Conservation (phyloP, 2,329 filamentous ascomycete species). For the Fusarium domesticum region DNA sequence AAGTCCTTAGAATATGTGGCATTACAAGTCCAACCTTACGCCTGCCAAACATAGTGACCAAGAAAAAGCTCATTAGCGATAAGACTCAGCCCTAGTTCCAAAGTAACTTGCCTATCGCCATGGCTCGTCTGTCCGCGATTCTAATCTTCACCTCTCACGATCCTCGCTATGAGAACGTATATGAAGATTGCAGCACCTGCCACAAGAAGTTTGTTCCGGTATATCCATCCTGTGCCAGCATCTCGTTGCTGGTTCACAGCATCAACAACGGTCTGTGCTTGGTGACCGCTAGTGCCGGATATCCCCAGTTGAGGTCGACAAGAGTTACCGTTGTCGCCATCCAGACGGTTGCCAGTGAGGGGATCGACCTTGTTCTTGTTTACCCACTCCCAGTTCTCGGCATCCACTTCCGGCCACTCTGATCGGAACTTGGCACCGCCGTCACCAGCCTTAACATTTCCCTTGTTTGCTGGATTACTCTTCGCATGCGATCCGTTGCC, state of each 20-base stretch:
- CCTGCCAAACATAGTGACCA: slow-evolving; percentile 6
- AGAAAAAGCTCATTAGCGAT: not conserved
- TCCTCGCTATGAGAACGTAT: slow-evolving; percentile 77
- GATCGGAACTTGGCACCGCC: slow-evolving; percentile 84
- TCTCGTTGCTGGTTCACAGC: slow-evolving; percentile 72
- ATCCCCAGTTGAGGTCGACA: slow-evolving; percentile 58
- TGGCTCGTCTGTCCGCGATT: not conserved
- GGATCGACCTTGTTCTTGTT: slow-evolving; percentile 75
- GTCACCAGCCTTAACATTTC: slow-evolving; percentile 87
- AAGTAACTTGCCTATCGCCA: not conserved
- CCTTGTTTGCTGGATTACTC: slow-evolving; percentile 55
- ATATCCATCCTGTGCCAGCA: slow-evolving; percentile 78
- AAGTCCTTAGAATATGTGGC: slow-evolving; percentile 23
- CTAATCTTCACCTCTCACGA: slow-evolving; percentile 55
- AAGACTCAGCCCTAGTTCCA: not conserved
- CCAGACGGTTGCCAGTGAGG: slow-evolving; percentile 62
- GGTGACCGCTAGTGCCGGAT: slow-evolving; percentile 56
- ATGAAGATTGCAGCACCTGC: slow-evolving; percentile 68
- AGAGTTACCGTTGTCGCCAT: slow-evolving; percentile 48
- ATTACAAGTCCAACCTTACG: slow-evolving; percentile 17
- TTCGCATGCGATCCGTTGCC: slow-evolving; percentile 73
- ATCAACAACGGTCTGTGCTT: slow-evolving; percentile 72
- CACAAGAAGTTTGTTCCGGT: slow-evolving; percentile 74
- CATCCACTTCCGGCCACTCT: slow-evolving; percentile 87
- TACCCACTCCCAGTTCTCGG: slow-evolving; percentile 92